Evolutionary conservation across 2,329 filamentous ascomycete species (phyloP), one percentile per base, ranked within the genome.

Genomic region (Mycocentrospora acerina): DNA sequence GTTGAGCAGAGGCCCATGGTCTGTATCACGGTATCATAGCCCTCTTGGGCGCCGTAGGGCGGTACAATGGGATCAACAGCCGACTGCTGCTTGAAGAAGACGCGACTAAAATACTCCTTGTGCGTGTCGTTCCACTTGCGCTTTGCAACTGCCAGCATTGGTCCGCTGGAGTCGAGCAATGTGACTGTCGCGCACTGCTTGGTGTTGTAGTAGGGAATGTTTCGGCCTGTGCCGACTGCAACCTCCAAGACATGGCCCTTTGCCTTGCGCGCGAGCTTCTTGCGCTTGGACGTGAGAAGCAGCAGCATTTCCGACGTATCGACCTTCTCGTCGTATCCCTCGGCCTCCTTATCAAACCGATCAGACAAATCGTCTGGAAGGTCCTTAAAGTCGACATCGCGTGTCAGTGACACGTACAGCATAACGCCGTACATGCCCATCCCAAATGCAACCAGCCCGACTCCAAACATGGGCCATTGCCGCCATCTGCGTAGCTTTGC

Each of bases 1-100:
- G 72, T 76, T 24, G 71, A 74, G 59, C 74, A 77, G 7, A 77
- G 58, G 5, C 74, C 74, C 71, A 76, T 75, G 3, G 73, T 75
- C 54, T 77, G 73, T 30, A 77, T 56, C 26, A 77, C 71, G 1
- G 72, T 75, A 38, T 75, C 72, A 53, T 73, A 77, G 16, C 66
- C 66, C 22, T 68, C 67, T 27, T 61, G 60, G 10, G 65, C 59
- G 24, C 52, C 61, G 18, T 69, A 71, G 7, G 71, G 68, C 7
- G 67, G 61, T 7, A 67, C 67, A 50, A 75, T 72, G 7, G 63
- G 57, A 7, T 68, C 67, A 26, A 72, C 46, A 13, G 69, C 71
- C 17, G 71, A 72, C 27, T 71, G 70, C 14, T 69, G 63, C 57
- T 72, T 60, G 55, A 74, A 75, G 48, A 60, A 59, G 43, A 64